phyloP scores from a whole-genome alignment of 306 rosid genomes.

The Canavalia gladiata region DNA sequence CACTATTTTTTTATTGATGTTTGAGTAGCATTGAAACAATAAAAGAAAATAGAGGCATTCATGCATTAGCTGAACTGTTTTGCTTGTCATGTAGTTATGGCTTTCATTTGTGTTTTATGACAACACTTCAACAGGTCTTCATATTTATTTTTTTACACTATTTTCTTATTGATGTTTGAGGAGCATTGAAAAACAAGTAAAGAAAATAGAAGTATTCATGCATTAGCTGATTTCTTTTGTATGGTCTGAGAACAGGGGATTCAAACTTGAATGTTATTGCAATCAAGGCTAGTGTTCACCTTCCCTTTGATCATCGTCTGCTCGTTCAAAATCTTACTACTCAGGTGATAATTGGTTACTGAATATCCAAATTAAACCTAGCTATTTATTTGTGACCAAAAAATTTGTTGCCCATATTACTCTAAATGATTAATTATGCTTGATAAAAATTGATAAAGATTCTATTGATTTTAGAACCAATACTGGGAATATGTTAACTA shows the following conservation, averaged over 20 bases:
- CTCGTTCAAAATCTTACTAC: conserved; percentile 91
- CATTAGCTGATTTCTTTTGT: conserved; percentile 50
- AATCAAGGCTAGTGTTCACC: conserved; percentile 87
- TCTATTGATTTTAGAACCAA: background rate
- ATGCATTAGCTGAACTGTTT: conserved; percentile 47
- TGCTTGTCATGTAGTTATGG: conserved; percentile 31
- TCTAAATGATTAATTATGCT: conserved; percentile 21
- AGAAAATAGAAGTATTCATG: conserved; percentile 26
- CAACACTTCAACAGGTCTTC: background rate
- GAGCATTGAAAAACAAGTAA: background rate
- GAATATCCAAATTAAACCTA: background rate
- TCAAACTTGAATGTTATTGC: conserved; percentile 77
- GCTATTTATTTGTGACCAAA: conserved; percentile 19
- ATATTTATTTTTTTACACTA: background rate
- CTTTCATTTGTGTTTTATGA: conserved; percentile 14
- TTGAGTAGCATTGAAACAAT: conserved; percentile 4
- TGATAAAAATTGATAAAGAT: conserved; percentile 22
- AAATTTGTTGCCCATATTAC: conserved; percentile 15
- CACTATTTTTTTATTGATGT: background rate
- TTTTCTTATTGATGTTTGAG: background rate
- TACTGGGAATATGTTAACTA: background rate
- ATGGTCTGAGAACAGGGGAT: conserved; percentile 73
- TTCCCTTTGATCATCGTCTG: conserved; percentile 75
- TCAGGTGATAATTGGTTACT: conserved; percentile 62
- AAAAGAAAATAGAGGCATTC: conserved; percentile 21